Base-by-base conservation (phyloP, 805 yeast genomes). In the Nakazawaea siamensis region DNA sequence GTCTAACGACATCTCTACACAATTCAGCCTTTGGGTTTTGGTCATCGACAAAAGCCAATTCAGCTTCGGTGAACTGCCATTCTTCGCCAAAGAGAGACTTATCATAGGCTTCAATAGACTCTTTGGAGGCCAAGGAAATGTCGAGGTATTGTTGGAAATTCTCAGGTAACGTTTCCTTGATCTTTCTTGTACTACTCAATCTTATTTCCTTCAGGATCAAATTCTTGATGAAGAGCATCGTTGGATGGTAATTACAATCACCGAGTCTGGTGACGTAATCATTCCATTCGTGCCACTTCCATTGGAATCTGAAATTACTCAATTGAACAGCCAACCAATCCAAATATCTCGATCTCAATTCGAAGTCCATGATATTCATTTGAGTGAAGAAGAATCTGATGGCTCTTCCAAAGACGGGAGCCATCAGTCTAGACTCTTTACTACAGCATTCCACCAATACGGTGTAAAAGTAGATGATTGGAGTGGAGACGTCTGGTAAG, bases 241-340 rank as follows among this genome's bases (percentile, higher is more conserved):
- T 76, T 10, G 97, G 95, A 51, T 84, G 88, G 48, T 72, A 76
- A 23, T 61, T 54, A 24, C 69, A 60, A 9, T 63, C 55, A 6
- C 62, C 57, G 31, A 63, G 67, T 30, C 53, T 55, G n/a, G 52
- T 47, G 0, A 79, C 67, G 47, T 78, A 83, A 2, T 56, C 59
- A 18, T 69, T 73, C 98, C 98, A 92, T 55, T 88, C 97, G 43
- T 73, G 76, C 98, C 98, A 92, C 52, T 87, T 86, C 99, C 99
- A 92, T 24, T 88, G 84, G 59, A 85, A 92, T 38, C 82, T 87
- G 56, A 90, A 92, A 53, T 90, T 92, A 49, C 94, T 82, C 54
- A 92, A 73, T 58, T 92, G 98, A 37, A 84, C 79, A 1, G 94
- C 70, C 64, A 94, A 79, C 97, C 97, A 92, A 56, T 83, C 90